phyloP scores from a whole-genome alignment of 164 flowering plant species.

The Stephania yunnanensis region DNA sequence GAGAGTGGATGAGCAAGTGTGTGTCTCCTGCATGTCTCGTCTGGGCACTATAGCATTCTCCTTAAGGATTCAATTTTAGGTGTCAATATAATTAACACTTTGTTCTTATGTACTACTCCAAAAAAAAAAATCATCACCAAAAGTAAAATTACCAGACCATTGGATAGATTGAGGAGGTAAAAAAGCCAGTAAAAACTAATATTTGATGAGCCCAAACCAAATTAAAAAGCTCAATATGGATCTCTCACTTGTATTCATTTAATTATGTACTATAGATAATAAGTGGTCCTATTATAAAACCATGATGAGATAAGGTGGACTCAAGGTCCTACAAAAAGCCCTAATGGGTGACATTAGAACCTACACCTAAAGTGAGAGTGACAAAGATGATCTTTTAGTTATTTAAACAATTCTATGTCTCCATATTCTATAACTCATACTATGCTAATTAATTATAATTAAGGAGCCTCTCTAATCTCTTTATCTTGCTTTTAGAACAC shows the following conservation, averaged over 20 bases:
- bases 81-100: too few species aligned
- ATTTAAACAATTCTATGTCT: background rate
- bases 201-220: too few species aligned
- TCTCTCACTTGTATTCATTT: background rate
- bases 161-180: background rate
- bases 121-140: background rate
- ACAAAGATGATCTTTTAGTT: background rate
- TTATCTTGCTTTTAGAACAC: conserved; percentile 20
- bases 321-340: conserved; percentile 12
- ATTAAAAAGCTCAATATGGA: background rate
- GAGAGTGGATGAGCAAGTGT: background rate
- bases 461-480: background rate
- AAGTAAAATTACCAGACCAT: background rate
- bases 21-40: background rate
- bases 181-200: background rate
- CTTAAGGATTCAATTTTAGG: too few species aligned
- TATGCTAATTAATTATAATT: background rate
- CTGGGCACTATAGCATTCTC: too few species aligned
- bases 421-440: background rate
- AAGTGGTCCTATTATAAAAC: background rate
- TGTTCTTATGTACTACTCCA: too few species aligned
- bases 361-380: conserved; percentile 1
- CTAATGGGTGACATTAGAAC: conserved; percentile 23
- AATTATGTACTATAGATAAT: background rate
- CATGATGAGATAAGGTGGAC: conserved; percentile 10